Conservation (phyloP, 1,284 basidiomycete species). For the Polyporus tsugae region DNA sequence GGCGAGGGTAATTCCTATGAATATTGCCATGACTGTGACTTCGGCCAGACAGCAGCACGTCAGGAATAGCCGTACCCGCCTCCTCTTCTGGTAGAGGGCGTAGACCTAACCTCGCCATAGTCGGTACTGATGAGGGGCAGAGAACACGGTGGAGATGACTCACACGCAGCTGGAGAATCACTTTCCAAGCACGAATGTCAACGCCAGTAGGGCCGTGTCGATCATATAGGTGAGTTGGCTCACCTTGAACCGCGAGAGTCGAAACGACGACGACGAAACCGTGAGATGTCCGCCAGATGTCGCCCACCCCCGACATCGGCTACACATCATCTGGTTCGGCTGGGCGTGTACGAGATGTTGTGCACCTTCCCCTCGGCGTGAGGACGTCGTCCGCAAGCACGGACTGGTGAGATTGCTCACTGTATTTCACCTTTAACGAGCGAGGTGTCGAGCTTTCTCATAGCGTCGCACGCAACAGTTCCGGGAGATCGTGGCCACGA, state of each 20-base stretch:
- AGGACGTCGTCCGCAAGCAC: no score
- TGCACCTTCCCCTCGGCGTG: no score
- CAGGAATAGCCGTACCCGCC: constrained; percentile 30
- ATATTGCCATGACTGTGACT: constrained; percentile 32
- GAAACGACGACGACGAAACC: constrained; percentile 30
- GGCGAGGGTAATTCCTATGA: constrained; percentile 36
- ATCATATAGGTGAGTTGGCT: neutral
- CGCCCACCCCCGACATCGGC: no score
- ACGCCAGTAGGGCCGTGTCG: neutral
- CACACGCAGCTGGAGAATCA: constrained; percentile 1
- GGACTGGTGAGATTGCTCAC: no score
- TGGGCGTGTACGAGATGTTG: no score
- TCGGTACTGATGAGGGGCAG: no score
- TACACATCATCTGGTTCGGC: no score
- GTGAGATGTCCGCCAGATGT: no score
- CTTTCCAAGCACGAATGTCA: neutral
- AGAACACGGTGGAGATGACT: neutral
- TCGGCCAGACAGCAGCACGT: constrained; percentile 30
- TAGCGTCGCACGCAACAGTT: no score
- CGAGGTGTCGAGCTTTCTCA: no score
- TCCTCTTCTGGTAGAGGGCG: constrained; percentile 36
- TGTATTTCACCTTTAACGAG: no score
- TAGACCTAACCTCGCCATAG: constrained; percentile 33
- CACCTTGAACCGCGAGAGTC: constrained; percentile 34
- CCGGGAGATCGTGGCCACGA: no score